These are phyloP conservation scores for Condylostoma magnum DNA, from an alignment of 169 alveolate genomes.

Conservation along the genomic window DNA sequence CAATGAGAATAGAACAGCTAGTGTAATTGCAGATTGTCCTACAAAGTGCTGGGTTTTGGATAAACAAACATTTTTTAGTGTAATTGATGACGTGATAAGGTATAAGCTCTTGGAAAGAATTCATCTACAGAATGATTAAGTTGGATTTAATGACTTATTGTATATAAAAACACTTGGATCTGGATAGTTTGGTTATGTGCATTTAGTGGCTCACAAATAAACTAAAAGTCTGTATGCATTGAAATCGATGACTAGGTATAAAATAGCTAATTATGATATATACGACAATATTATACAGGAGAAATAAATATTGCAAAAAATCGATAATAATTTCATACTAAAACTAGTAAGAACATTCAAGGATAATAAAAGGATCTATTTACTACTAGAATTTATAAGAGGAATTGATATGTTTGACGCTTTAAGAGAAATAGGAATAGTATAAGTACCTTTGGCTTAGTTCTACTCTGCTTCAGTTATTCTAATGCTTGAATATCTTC, in stretches of 20 bases:
- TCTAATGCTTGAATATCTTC: slow-evolving; percentile 22
- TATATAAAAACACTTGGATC: slow-evolving; percentile 80
- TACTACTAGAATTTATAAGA: slow-evolving; percentile 12
- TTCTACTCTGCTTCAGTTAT: slow-evolving; percentile 11
- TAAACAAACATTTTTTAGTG: slow-evolving; percentile 33
- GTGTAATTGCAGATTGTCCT: slow-evolving; percentile 35
- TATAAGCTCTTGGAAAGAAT: slow-evolving; percentile 36
- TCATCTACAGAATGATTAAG: slow-evolving; percentile 89
- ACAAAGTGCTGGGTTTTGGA: background rate
- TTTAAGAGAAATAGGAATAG: background rate
- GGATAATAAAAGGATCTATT: slow-evolving; percentile 25
- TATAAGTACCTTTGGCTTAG: background rate
- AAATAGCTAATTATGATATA: slow-evolving; percentile 2
- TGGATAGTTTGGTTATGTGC: slow-evolving; percentile 80
- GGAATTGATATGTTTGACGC: slow-evolving; percentile 27
- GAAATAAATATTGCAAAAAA: background rate
- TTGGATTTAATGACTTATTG: slow-evolving; percentile 79
- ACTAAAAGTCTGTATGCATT: slow-evolving; percentile 16
- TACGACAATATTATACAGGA: slow-evolving; percentile 7
- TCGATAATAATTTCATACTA: slow-evolving; percentile 14
- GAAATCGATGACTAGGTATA: slow-evolving; percentile 9
- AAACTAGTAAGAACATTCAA: slow-evolving; percentile 33
- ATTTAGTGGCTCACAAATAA: background rate
- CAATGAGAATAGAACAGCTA: slow-evolving; percentile 47
- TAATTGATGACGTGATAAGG: slow-evolving; percentile 53